These are phyloP conservation scores for Backusella mclennaniae DNA, from an alignment of 192 early-diverging fungal species.

Conservation along the genomic window DNA sequence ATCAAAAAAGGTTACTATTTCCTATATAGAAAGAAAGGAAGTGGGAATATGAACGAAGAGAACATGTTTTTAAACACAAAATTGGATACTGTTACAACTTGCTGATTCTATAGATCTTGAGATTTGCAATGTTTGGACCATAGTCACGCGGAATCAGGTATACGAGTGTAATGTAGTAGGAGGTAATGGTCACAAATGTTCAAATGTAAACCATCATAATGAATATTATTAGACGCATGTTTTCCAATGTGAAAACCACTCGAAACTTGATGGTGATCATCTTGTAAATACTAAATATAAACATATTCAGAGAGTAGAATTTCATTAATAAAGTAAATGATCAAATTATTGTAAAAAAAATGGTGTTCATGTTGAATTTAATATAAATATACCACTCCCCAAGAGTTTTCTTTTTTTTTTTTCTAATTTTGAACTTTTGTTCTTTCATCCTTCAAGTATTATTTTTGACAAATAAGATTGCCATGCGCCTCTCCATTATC, in stretches of 20 bases:
- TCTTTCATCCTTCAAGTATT: neutral
- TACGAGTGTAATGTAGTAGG: neutral
- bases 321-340: neutral
- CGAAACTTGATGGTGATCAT: neutral
- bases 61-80: neutral
- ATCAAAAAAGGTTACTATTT: neutral
- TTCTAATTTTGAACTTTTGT: neutral
- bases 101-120: neutral
- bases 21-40: neutral
- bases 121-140: neutral
- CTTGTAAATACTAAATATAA: neutral
- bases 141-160: neutral
- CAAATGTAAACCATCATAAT: neutral
- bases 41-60: neutral
- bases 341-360: neutral
- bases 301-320: neutral
- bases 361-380: neutral
- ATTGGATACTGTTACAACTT: neutral
- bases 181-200: neutral
- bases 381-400: neutral
- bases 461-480: neutral
- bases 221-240: neutral
- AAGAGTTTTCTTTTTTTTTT: neutral
- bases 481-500: neutral
- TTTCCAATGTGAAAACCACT: neutral